Evolutionary conservation across 176 grass and related monocot species (phyloP), one percentile per base, ranked within the genome.

Genomic region (Lolium multiflorum): DNA sequence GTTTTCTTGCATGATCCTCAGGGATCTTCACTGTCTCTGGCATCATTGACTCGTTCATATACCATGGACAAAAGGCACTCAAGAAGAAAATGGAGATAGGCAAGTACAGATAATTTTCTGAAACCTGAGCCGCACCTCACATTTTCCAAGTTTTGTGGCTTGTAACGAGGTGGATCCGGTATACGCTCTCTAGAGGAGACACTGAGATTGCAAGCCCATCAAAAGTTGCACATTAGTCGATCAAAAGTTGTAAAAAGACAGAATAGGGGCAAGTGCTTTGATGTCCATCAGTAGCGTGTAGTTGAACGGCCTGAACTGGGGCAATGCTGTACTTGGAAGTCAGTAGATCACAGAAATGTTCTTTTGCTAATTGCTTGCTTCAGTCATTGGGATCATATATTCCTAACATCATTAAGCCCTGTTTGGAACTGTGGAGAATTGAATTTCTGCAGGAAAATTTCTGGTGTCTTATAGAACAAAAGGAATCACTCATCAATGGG

Each of bases 21-120:
- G 97, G 97, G 78, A 87, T 99, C 35, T 99, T 99, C 81, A 99
- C 94, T 0, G 92, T 99, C 54, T 91, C 97, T 16, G 97, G 97
- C 89, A 99, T 99, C 67, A 90, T 99, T 16, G 97, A 99, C 88
- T 93, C 97, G 2, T 96, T 99, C 80, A 88, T 99, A 88, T 96
- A 96, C 78, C 97, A 99, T 26, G 94, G 97, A 24, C 92, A 94
- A 70, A 95, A 91, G 82, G 92, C 87, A 0, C 91, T 99, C 3
- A 99, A 93, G 90, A 99, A 99, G 90, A 99, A 99, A 87, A 93
- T 90, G 87, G 97, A 94, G 76, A 80, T 99, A 37, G 94, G 97
- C 11, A 99, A 99, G 71, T 96, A 90, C 82, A 94, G 88, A 96
- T 99, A 79, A 93, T 89, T 60, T 71, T 60, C 66, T 75, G 20